Evolutionary conservation across 2,329 filamentous ascomycete genomes (phyloP).

Genomic region (Delphinella strobiligena): DNA sequence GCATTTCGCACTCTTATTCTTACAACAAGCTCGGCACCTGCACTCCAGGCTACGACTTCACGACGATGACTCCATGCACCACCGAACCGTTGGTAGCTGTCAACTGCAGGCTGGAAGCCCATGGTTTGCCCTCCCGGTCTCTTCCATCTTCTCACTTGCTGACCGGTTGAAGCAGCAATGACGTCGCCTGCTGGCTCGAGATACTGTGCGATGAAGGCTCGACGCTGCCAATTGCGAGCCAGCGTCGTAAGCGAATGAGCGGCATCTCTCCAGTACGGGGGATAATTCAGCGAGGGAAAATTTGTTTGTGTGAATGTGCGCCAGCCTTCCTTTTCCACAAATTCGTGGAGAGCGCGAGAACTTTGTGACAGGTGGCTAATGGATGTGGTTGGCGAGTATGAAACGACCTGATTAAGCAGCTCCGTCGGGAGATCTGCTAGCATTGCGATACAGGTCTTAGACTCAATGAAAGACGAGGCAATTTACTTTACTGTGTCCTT

Average conservation of each 20-base stretch:
- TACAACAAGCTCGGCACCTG: conserved; percentile 44
- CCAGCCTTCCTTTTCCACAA: conserved; percentile 37
- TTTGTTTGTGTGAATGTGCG: conserved; percentile 34
- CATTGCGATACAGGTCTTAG: conserved; percentile 9
- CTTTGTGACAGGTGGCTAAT: conserved; percentile 33
- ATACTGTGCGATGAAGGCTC: conserved; percentile 43
- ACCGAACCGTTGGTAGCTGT: conserved; percentile 44
- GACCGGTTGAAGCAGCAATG: conserved; percentile 19
- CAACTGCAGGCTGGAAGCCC: conserved; percentile 47
- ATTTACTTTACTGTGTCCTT: no score
- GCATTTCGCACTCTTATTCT: conserved; percentile 31
- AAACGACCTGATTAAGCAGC: conserved; percentile 24
- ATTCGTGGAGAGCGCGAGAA: conserved; percentile 32
- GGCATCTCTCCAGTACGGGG: conserved; percentile 36
- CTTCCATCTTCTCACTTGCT: conserved; percentile 25
- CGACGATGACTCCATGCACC: conserved; percentile 34
- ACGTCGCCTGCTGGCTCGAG: conserved; percentile 31
- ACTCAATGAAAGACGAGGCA: no score
- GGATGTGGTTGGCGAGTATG: conserved; percentile 31
- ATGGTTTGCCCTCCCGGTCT: conserved; percentile 38
- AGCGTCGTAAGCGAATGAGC: conserved; percentile 43
- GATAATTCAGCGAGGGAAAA: conserved; percentile 34
- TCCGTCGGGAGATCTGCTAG: conserved; percentile 26
- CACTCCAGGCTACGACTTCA: conserved; percentile 49
- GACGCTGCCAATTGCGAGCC: conserved; percentile 44